These are phyloP conservation scores for Saccharomycopsis selenospora DNA, from an alignment of 805 yeast genomes.

Conservation along the genomic window DNA sequence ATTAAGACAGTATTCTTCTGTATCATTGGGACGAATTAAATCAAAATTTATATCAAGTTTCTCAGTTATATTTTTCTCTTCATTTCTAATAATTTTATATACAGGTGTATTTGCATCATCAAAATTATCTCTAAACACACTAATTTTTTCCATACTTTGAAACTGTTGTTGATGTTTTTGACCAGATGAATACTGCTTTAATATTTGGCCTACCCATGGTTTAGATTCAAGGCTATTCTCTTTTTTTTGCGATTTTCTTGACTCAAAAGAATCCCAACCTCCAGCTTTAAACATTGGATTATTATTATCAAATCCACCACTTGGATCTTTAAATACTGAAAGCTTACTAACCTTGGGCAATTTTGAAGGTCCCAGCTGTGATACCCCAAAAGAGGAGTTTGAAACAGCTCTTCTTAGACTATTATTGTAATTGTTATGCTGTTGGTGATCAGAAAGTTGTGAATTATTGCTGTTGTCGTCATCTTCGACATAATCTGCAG, in stretches of 20 bases:
- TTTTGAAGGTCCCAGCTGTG: too few species aligned
- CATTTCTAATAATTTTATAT: slow-evolving; percentile 42
- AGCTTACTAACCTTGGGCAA: slow-evolving; percentile 21
- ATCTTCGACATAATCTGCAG: slow-evolving; percentile 1
- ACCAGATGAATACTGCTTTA: slow-evolving; percentile 34
- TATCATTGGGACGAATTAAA: slow-evolving; percentile 35
- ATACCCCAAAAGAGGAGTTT: neutral
- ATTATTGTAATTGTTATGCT: neutral
- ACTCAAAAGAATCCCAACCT: slow-evolving; percentile 44
- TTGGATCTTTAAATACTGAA: slow-evolving; percentile 22
- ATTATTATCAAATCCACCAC: slow-evolving; percentile 16
- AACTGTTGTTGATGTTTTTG: neutral
- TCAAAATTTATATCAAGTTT: slow-evolving; percentile 53
- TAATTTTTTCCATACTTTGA: slow-evolving; percentile 6
- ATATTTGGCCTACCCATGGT: slow-evolving; percentile 58
- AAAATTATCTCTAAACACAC: slow-evolving; percentile 14
- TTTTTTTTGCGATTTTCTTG: slow-evolving; percentile 45
- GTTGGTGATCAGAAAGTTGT: neutral
- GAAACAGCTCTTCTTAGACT: neutral
- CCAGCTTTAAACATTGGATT: slow-evolving; percentile 22
- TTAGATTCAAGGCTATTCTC: slow-evolving; percentile 53
- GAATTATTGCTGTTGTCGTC: neutral
- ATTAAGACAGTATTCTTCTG: slow-evolving; percentile 51
- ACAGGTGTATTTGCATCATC: slow-evolving; percentile 29
- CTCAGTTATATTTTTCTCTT: slow-evolving; percentile 53